Conservation (phyloP, 306 rosid genomes). For the Pueraria montana region DNA sequence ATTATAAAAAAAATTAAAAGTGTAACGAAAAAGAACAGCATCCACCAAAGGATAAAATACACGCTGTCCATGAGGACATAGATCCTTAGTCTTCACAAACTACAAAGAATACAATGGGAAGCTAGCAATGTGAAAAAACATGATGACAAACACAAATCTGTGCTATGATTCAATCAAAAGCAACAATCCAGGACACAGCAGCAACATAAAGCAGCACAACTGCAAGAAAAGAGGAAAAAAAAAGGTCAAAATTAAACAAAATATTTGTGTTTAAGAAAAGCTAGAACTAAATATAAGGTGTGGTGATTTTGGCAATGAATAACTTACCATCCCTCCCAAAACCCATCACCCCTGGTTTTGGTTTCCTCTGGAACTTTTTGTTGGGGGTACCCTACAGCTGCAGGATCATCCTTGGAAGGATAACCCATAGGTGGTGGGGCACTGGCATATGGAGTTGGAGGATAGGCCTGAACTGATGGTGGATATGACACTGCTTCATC, state of each 20-base stretch:
- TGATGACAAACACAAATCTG: not conserved
- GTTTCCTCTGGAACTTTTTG: conserved; percentile 46
- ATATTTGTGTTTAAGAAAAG: not conserved
- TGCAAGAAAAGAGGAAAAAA: conserved; percentile 33
- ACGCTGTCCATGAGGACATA: not conserved
- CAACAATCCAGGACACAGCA: conserved; percentile 57
- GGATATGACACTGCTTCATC: conserved; percentile 44
- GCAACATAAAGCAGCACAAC: conserved; percentile 62
- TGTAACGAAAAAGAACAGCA: not conserved
- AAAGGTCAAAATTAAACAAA: not conserved
- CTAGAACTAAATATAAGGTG: not conserved
- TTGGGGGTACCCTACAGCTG: conserved; percentile 44
- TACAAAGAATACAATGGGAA: conserved; percentile 44
- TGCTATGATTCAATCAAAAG: conserved; percentile 40
- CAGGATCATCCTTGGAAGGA: conserved; percentile 45
- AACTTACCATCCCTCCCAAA: conserved; percentile 61
- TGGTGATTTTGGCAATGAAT: not conserved
- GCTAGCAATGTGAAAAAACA: not conserved
- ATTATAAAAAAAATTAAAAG: not conserved
- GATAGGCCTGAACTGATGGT: not conserved
- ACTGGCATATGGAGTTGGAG: conserved; percentile 30
- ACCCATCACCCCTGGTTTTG: conserved; percentile 56
- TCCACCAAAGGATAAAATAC: conserved; percentile 26
- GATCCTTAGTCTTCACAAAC: conserved; percentile 25
- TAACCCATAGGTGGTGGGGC: conserved; percentile 58